A percentile compares a stretch with the other conserved stretches of the same genome.
Conservation (phyloP, 371 early-diverging fungal species). For the Actinomucor elegans region DNA sequence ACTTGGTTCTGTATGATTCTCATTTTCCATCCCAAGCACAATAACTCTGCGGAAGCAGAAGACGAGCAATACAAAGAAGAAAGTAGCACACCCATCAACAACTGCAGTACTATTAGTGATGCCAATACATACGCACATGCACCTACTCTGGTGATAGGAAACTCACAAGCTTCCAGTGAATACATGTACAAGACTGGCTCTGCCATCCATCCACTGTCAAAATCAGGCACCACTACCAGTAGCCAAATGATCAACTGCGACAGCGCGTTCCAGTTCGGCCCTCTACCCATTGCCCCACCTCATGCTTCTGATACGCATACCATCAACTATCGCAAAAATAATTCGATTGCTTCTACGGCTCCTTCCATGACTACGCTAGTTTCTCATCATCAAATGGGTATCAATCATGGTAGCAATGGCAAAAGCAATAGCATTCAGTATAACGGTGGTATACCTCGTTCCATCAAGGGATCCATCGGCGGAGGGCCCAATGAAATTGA, state of each 20-base stretch:
- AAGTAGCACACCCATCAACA: background rate
- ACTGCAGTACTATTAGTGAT: constrained; percentile 9
- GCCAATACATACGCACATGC: constrained; percentile 8
- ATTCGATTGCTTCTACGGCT: constrained; percentile 12
- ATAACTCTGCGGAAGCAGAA: background rate
- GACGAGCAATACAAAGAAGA: background rate
- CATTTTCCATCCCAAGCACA: constrained; percentile 26
- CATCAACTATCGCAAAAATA: background rate
- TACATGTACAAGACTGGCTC: background rate
- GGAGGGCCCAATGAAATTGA: background rate
- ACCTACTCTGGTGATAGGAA: constrained; percentile 1
- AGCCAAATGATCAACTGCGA: background rate
- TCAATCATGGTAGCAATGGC: constrained; percentile 2
- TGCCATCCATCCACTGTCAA: constrained; percentile 13
- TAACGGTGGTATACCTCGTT: no score
- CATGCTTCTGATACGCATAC: background rate
- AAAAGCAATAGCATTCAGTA: background rate
- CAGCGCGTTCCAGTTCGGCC: constrained; percentile 16
- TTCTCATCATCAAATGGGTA: constrained; percentile 5
- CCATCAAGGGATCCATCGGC: background rate
- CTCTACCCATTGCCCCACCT: constrained; percentile 15
- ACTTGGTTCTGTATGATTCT: constrained; percentile 31
- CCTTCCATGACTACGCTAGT: constrained; percentile 17
- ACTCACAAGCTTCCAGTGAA: constrained; percentile 14
- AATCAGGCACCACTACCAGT: constrained; percentile 1